Evolutionary conservation across 805 yeast species (phyloP), one percentile per base, ranked within the genome.

Genomic region (Candida andamanensis): DNA sequence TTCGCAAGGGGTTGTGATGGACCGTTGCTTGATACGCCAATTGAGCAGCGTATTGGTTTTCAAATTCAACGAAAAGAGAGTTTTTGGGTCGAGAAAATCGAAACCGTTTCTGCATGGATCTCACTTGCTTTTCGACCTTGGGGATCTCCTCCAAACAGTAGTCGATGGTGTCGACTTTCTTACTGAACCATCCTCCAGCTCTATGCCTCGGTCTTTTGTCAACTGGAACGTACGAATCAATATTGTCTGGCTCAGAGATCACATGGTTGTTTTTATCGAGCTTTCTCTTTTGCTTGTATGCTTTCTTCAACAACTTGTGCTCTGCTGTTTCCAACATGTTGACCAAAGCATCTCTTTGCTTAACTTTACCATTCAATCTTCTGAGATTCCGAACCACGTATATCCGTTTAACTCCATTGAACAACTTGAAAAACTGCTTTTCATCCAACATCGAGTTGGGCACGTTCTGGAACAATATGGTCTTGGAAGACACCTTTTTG

Each of bases 401-500:
- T 29, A 90, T 81, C 40, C 76, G 67, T 49, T 76, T 81, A 24
- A 86, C 95, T 41, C 95, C 95, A 26, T 76, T 79, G 49, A 86
- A 89, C 36, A 89, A 53, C 50, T 80, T 80, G 46, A 73, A 66
- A 39, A 90, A 75, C 46, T 84, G 86, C 35, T 70, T 66, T 50
- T 82, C 94, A 51, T 77, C 78, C 36, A 85, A 63, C 47, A 76
- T 75, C 36, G 78, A 73, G 36, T 79, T 75, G 8, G 97, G 92
- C 5, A 87, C 90, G 6, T 84, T 74, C 58, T 84, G 95, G 56
- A 89, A 78, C 30, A 90, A 66, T 2, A 90, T 85, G 2, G 90
- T 82, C 54, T 95, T 76, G 9, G 90, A 80, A 11, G 90, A 72
- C 22, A 84, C 56, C 45, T 76, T 78, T 37, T 72, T 69, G 25